Percentiles rank a stretch among this genome's conserved stretches.
Conservation (phyloP, 306 rosid species). For the Oxytropis ochrocephala region DNA sequence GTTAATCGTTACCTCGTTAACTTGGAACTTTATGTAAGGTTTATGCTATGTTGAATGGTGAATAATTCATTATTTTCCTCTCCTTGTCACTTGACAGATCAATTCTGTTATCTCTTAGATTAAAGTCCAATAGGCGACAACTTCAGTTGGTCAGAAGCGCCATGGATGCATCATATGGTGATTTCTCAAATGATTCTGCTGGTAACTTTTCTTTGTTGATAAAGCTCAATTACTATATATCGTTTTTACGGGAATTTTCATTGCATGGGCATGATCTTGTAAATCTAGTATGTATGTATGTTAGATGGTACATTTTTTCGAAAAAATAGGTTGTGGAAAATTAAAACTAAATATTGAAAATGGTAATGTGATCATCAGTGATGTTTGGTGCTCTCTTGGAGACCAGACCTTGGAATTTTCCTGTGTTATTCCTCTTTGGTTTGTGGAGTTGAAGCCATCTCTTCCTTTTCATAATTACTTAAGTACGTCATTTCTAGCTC, state of each 20-base stretch:
- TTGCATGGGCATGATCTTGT: neutral
- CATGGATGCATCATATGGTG: constrained; percentile 80
- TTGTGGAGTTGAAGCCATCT: constrained; percentile 17
- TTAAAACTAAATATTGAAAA: constrained; percentile 1
- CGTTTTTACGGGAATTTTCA: neutral
- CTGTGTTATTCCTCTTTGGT: constrained; percentile 8
- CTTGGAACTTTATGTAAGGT: neutral
- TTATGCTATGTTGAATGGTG: neutral
- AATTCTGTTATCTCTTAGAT: constrained; percentile 24
- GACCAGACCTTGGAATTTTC: neutral
- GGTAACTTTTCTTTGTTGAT: constrained; percentile 41
- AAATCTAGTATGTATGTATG: neutral
- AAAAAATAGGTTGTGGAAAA: neutral
- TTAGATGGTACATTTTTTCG: neutral
- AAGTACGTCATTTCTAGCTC: neutral
- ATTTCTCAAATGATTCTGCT: constrained; percentile 52
- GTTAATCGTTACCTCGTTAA: neutral
- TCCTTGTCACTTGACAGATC: constrained; percentile 9
- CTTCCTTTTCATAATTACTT: neutral
- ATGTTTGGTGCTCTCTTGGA: neutral
- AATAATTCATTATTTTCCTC: neutral
- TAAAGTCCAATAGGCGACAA: constrained; percentile 20
- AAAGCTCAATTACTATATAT: neutral
- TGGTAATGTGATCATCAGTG: neutral
- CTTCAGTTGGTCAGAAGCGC: constrained; percentile 51